Evolutionary conservation across 345 rosid genomes (phyloP), one percentile per base, ranked within the genome.

Genomic region (Camelina laxa): DNA sequence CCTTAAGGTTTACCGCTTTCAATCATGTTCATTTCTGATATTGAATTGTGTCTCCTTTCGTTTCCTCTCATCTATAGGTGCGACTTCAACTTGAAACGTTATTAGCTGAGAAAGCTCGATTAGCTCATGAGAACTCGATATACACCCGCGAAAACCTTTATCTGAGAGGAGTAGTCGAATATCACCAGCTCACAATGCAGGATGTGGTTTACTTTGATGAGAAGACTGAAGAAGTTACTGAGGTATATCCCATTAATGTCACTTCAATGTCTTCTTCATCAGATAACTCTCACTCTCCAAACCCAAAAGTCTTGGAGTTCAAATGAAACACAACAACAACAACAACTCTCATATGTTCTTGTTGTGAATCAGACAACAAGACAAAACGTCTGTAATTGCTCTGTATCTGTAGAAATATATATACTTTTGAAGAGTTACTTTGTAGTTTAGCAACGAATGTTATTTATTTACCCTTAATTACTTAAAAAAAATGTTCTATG

Each of bases 161-260:
- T 78, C 85, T 95, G 60, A 84, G 97, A 81, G 99, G 93, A 77
- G 88, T 95, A 35, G 93, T 95, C 7, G 99, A 95, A 78, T 95
- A 90, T 76, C 97, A 90, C 65, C 99, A 95, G 73, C 93, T 95
- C 39, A 90, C 93, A 2, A 95, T 92, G 99, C 99, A 95, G 66
- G 97, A 92, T 80, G 92, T 95, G 50, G 85, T 95, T 27, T 95
- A 92, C 82, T 83, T 92, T 70, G 97, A 95, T 45, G 97, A 95
- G 82, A 83, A 82, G 59, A 83, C 84, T 35, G 97, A 95, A 85
- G 91, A 92, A 76, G 92, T 91, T 12, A 84, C 88, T 13, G 96
- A 94, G 86, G 93, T 93, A 21, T 87, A 93, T 77, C 91, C 98
- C 27, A 67, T 80, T 64, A 88, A 82, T 76, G 82, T 81, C 24